phyloP scores from a whole-genome alignment of 2,329 filamentous ascomycete genomes.

The Claviceps digitariae region DNA sequence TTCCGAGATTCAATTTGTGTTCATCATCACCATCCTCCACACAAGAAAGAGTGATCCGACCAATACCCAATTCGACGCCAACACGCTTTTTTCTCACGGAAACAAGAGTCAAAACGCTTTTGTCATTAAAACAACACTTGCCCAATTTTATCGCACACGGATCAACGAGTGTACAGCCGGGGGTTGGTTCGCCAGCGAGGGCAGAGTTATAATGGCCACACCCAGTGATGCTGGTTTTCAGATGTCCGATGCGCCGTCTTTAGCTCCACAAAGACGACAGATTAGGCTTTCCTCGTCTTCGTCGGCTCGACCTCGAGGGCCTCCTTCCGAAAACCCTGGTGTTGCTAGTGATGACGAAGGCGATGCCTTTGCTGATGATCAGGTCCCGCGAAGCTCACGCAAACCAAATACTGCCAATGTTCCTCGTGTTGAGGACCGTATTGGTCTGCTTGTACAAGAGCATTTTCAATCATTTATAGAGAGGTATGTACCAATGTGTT shows the following conservation, averaged over 20 bases:
- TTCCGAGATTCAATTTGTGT: background rate
- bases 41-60: background rate
- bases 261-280: slow-evolving; percentile 27
- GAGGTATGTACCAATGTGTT: slow-evolving; percentile 33
- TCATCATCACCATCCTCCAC: background rate
- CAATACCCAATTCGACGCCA: background rate
- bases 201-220: slow-evolving; percentile 27
- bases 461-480: slow-evolving; percentile 73
- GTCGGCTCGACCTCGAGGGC: slow-evolving; percentile 38
- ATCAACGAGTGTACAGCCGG: background rate
- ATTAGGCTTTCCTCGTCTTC: slow-evolving; percentile 36
- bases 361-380: slow-evolving; percentile 51
- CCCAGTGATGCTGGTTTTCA: slow-evolving; percentile 42
- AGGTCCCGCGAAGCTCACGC: slow-evolving; percentile 40
- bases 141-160: background rate
- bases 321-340: slow-evolving; percentile 49
- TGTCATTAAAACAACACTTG: background rate
- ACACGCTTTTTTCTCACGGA: background rate
- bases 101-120: background rate
- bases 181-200: background rate
- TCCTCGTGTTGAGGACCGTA: slow-evolving; percentile 61
- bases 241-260: slow-evolving; percentile 42
- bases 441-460: slow-evolving; percentile 60
- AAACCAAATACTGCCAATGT: slow-evolving; percentile 38
- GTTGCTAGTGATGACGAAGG: slow-evolving; percentile 48